phyloP scores from a whole-genome alignment of 2,329 filamentous ascomycete genomes.

The Zopfia rhizophila region DNA sequence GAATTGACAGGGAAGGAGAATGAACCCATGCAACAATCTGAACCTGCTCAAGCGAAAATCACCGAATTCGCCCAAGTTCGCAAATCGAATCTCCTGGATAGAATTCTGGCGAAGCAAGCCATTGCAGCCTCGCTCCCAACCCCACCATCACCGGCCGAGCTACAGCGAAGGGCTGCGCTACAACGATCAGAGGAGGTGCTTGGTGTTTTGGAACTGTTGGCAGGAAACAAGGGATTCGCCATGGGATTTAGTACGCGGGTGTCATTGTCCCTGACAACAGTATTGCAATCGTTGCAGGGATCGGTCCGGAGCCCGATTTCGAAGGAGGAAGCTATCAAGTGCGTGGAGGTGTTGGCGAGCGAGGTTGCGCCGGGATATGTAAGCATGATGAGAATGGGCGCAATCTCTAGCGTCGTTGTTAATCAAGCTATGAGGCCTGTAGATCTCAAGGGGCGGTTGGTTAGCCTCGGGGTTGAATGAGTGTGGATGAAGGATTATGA shows the following conservation, averaged over 20 bases:
- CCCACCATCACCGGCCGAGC: constrained; percentile 54
- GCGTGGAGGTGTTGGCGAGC: constrained; percentile 54
- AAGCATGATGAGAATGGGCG: constrained; percentile 48
- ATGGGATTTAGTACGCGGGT: constrained; percentile 42
- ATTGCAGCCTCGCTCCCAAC: constrained; percentile 48
- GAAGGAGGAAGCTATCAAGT: constrained; percentile 56
- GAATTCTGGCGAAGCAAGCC: constrained; percentile 62
- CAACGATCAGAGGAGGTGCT: constrained; percentile 59
- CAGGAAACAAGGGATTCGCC: constrained; percentile 44
- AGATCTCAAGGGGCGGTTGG: constrained; percentile 46
- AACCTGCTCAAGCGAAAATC: constrained; percentile 46
- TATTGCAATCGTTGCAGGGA: constrained; percentile 56
- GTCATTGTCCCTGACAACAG: constrained; percentile 56
- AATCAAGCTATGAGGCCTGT: constrained; percentile 46
- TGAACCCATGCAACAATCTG: constrained; percentile 24
- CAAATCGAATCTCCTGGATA: constrained; percentile 59
- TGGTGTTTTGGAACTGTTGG: constrained; percentile 55
- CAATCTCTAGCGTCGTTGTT: constrained; percentile 57
- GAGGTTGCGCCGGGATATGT: constrained; percentile 59
- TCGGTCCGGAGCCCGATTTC: constrained; percentile 59
- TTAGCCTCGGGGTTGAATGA: constrained; percentile 39
- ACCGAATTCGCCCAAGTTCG: constrained; percentile 52
- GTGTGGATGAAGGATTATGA: constrained; percentile 1
- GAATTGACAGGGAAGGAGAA: constrained; percentile 45
- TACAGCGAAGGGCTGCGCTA: constrained; percentile 58